Conservation (phyloP, 2,329 filamentous ascomycete species). For the Ascochyta koolunga region DNA sequence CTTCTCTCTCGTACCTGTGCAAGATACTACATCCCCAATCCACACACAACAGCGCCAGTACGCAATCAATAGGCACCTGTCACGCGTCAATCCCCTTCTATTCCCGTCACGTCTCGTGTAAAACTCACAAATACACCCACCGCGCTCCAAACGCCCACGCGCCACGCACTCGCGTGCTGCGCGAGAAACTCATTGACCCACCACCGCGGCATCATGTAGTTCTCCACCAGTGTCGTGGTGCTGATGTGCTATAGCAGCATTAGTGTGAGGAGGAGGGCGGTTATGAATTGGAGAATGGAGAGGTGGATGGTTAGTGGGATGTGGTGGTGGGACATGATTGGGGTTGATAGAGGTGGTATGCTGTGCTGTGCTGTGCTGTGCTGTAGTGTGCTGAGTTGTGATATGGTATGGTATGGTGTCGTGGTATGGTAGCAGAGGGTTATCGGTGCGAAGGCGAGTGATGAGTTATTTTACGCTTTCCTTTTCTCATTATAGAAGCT, state of each 20-base stretch:
- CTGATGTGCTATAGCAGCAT: constrained; percentile 32
- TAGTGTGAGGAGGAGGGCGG: constrained; percentile 22
- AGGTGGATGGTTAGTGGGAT: constrained; percentile 9
- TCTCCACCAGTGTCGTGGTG: constrained; percentile 18
- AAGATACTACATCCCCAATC: constrained; percentile 15
- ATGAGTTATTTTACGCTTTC: no score
- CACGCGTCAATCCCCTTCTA: background rate
- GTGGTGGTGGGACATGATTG: background rate
- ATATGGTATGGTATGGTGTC: no score
- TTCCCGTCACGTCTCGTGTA: background rate
- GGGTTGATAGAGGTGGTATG: no score
- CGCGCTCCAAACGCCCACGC: constrained; percentile 15
- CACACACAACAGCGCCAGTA: constrained; percentile 17
- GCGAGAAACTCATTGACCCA: constrained; percentile 16
- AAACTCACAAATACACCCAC: constrained; percentile 16
- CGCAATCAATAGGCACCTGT: constrained; percentile 17
- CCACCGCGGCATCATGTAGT: constrained; percentile 26
- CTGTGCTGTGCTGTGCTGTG: no score
- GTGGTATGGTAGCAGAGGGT: no score
- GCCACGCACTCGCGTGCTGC: constrained; percentile 12
- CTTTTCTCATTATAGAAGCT: no score
- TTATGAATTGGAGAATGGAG: constrained; percentile 16
- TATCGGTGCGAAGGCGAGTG: no score
- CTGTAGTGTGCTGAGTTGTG: no score
- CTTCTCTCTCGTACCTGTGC: background rate